phyloP scores from a whole-genome alignment of 305 asterid genomes.

The Stenogyne calaminthoides region DNA sequence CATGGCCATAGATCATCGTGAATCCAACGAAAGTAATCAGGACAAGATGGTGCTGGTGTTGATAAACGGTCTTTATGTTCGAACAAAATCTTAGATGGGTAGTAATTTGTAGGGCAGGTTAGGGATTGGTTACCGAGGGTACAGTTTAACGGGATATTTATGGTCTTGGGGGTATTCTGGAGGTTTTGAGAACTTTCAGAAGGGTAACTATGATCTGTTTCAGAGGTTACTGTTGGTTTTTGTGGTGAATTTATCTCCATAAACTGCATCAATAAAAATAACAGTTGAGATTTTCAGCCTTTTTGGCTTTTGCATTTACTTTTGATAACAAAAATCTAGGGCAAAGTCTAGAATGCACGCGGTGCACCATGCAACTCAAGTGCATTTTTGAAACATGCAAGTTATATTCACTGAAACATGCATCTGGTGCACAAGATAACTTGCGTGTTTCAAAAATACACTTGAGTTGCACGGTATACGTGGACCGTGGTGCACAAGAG shows the following conservation, averaged over 20 bases:
- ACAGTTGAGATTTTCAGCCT: neutral
- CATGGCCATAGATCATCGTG: conserved; percentile 86
- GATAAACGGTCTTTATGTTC: conserved; percentile 18
- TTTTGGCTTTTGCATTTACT: neutral
- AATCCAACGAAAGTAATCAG: conserved; percentile 87
- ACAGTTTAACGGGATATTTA: conserved; percentile 66
- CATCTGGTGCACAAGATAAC: too few species aligned
- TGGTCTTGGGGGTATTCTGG: conserved; percentile 33
- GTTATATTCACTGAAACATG: too few species aligned
- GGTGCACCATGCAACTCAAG: too few species aligned
- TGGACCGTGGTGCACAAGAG: too few species aligned
- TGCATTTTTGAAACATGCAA: too few species aligned
- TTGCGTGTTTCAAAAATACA: too few species aligned
- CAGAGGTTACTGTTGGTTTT: conserved; percentile 30
- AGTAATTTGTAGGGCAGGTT: conserved; percentile 67
- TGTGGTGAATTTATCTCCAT: conserved; percentile 37
- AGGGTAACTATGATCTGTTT: conserved; percentile 14
- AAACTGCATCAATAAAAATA: conserved; percentile 40
- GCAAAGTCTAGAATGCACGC: too few species aligned
- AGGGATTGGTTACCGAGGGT: conserved; percentile 36
- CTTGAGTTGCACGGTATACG: too few species aligned
- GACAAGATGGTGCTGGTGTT: conserved; percentile 51
- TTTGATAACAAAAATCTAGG: too few species aligned
- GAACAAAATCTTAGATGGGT: conserved; percentile 42
- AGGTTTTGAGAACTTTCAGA: conserved; percentile 18